Conservation (phyloP, 2,329 filamentous ascomycete genomes). For the Geoglossum cookeanum region DNA sequence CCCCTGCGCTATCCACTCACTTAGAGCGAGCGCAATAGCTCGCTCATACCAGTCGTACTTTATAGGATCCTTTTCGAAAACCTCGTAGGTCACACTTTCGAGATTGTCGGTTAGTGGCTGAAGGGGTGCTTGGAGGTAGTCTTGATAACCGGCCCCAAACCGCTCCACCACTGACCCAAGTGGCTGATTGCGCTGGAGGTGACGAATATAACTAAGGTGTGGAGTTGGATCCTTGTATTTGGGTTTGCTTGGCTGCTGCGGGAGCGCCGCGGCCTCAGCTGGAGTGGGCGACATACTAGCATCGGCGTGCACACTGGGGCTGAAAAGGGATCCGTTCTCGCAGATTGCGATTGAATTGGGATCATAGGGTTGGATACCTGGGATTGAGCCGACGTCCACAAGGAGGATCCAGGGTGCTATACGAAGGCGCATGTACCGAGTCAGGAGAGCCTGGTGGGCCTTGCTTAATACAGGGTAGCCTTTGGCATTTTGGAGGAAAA, state of each 20-base stretch:
- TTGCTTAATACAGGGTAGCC: slow-evolving; percentile 43
- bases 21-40: slow-evolving; percentile 62
- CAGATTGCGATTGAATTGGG: neutral
- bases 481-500: slow-evolving; percentile 40
- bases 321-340: neutral
- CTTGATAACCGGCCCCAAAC: slow-evolving; percentile 60
- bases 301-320: neutral
- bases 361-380: slow-evolving; percentile 13
- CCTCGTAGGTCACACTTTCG: slow-evolving; percentile 93
- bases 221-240: slow-evolving; percentile 37
- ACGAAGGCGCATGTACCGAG: slow-evolving; percentile 44
- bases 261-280: slow-evolving; percentile 36
- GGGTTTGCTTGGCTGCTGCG: slow-evolving; percentile 22
- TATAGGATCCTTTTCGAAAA: slow-evolving; percentile 94
- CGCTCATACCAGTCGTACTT: slow-evolving; percentile 94
- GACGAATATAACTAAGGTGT: slow-evolving; percentile 64
- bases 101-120: slow-evolving; percentile 92
- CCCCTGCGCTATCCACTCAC: slow-evolving; percentile 53
- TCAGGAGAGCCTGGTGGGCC: slow-evolving; percentile 40
- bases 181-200: slow-evolving; percentile 68
- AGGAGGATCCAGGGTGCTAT: slow-evolving; percentile 42
- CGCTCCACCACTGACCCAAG: slow-evolving; percentile 41
- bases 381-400: slow-evolving; percentile 38
- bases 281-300: slow-evolving; percentile 36
- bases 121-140: slow-evolving; percentile 86